These are phyloP conservation scores for Pythium monospermum DNA, from an alignment of 352 stramenopile genomes.

Conservation along the genomic window DNA sequence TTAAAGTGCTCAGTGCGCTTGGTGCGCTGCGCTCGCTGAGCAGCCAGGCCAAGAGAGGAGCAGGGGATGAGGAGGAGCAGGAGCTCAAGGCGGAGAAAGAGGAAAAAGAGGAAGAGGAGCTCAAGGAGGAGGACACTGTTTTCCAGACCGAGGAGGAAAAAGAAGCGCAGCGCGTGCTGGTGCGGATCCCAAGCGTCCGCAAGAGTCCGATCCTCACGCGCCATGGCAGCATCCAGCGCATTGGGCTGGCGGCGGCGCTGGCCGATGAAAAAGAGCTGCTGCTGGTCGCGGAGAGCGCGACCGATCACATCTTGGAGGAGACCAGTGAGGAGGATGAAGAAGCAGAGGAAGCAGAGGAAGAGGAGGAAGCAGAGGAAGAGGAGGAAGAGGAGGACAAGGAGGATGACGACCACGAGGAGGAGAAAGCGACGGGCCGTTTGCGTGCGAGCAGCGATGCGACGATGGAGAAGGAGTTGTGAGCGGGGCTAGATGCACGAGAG, in stretches of 20 bases:
- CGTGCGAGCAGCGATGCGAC: neutral
- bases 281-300: neutral
- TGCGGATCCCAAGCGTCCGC: constrained; percentile 26
- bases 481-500: too few species aligned
- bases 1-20: constrained; percentile 77
- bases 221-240: constrained; percentile 67
- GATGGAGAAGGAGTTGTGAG: neutral
- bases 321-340: constrained; percentile 9
- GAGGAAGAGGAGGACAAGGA: constrained; percentile 20
- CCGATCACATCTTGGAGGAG: constrained; percentile 15
- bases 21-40: constrained; percentile 45
- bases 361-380: constrained; percentile 17
- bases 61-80: neutral
- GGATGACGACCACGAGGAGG: neutral
- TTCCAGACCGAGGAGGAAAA: constrained; percentile 1
- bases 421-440: neutral
- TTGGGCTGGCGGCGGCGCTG: constrained; percentile 22
- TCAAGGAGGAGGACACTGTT: constrained; percentile 1
- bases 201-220: constrained; percentile 46
- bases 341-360: constrained; percentile 25
- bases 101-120: constrained; percentile 21
- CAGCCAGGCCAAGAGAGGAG: constrained; percentile 20
- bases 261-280: constrained; percentile 11
- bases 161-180: constrained; percentile 21
- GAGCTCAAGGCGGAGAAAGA: constrained; percentile 3